Evolutionary conservation across 2,329 filamentous ascomycete species (phyloP).

Genomic region (Fusarium udum): DNA sequence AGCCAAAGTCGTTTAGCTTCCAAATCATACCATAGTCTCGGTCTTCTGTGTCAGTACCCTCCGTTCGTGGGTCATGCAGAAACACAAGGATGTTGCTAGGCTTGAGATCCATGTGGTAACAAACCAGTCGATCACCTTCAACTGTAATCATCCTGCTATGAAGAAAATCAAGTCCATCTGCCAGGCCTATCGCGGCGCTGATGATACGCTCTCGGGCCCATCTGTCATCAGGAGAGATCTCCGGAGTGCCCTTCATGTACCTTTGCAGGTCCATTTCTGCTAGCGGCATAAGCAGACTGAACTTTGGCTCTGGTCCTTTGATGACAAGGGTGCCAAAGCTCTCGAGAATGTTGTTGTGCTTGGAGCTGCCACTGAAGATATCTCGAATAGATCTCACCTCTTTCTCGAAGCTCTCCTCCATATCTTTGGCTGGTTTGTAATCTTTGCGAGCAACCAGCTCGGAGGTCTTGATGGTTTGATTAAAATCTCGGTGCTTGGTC

Average conservation of each 20-base stretch:
- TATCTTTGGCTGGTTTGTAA: neutral
- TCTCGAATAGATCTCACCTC: neutral
- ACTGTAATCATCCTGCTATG: neutral
- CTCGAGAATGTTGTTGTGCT: neutral
- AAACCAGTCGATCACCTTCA: neutral
- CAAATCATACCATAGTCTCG: neutral
- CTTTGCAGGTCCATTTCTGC: neutral
- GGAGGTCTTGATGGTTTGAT: neutral
- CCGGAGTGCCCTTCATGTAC: neutral
- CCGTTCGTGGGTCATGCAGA: rapidly evolving
- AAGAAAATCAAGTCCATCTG: neutral
- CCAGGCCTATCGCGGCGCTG: neutral
- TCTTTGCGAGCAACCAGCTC: neutral
- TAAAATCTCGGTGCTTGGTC: neutral
- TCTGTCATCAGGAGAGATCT: neutral
- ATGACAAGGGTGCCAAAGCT: neutral
- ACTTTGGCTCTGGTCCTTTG: neutral
- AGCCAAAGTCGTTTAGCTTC: neutral
- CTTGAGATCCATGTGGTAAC: neutral
- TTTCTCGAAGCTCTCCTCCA: neutral
- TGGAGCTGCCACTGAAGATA: neutral
- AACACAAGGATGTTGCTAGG: neutral
- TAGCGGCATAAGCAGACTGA: neutral
- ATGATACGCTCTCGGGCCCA: neutral
- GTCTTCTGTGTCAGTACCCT: neutral